These are phyloP conservation scores for Cyberlindnera xishuangbannaensis DNA, from an alignment of 805 yeast genomes.

Conservation along the genomic window DNA sequence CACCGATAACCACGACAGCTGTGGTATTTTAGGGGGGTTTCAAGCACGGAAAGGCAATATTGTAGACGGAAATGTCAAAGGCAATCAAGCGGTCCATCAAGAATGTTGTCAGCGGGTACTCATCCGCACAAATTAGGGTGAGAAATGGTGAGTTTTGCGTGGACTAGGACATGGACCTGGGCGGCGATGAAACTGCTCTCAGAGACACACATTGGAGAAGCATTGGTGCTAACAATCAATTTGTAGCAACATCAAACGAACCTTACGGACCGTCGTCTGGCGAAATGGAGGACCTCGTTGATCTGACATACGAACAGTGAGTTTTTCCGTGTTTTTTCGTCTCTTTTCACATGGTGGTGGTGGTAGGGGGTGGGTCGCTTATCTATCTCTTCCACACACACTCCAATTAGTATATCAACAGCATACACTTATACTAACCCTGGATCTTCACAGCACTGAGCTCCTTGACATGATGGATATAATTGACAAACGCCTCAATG, in stretches of 20 bases:
- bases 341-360: too few relatives aligned
- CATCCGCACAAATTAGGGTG: constrained; percentile 78
- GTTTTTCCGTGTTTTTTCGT: too few relatives aligned
- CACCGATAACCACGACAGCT: neutral
- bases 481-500: constrained; percentile 86
- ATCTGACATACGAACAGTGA: constrained; percentile 54
- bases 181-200: too few relatives aligned
- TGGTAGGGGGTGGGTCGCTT: too few relatives aligned
- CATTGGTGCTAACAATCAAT: neutral
- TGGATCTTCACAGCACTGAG: constrained; percentile 56
- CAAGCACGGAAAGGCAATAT: too few relatives aligned
- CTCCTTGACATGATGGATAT: constrained; percentile 90
- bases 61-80: constrained; percentile 77
- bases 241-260: constrained; percentile 76
- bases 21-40: neutral
- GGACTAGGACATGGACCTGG: too few relatives aligned
- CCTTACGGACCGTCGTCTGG: constrained; percentile 74
- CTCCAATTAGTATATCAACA: too few relatives aligned
- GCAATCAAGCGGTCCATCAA: constrained; percentile 76
- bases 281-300: constrained; percentile 80
- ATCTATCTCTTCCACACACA: too few relatives aligned
- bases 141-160: constrained; percentile 43
- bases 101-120: constrained; percentile 74
- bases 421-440: too few relatives aligned
- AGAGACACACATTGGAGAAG: too few relatives aligned